Conservation (phyloP, 176 grass and related monocot species). For the Cenchrus fungigraminus region DNA sequence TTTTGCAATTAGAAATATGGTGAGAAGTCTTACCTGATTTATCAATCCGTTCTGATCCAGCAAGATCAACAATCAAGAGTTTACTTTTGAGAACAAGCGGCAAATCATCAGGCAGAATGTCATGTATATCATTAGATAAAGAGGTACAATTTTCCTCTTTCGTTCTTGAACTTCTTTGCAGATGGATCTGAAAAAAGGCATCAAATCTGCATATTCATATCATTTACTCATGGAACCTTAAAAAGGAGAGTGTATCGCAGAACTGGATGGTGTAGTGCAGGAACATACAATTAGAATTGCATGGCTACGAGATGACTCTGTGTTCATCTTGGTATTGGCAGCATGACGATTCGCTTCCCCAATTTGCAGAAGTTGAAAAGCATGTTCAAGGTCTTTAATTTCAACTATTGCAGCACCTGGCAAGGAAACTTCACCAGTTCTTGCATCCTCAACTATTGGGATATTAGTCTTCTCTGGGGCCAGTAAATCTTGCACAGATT, state of each 20-base stretch:
- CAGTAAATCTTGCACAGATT: constrained; percentile 91
- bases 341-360: constrained; percentile 90
- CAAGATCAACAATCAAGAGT: constrained; percentile 95
- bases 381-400: constrained; percentile 79
- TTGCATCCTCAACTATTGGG: constrained; percentile 83
- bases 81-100: constrained; percentile 90
- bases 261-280: constrained; percentile 17
- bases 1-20: background rate
- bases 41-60: constrained; percentile 93
- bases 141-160: constrained; percentile 57
- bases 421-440: constrained; percentile 83
- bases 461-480: constrained; percentile 91
- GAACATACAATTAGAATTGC: constrained; percentile 85
- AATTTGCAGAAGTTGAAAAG: constrained; percentile 81
- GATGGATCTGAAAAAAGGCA: constrained; percentile 64
- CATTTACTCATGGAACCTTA: constrained; percentile 20
- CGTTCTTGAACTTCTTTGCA: constrained; percentile 71
- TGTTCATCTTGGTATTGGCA: constrained; percentile 97
- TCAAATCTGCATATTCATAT: constrained; percentile 6
- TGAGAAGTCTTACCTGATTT: constrained; percentile 71
- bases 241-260: constrained; percentile 18
- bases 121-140: constrained; percentile 34
- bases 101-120: constrained; percentile 45
- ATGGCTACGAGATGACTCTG: constrained; percentile 98
- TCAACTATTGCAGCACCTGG: constrained; percentile 81